Percentiles rank a stretch among this genome's conserved stretches.
These are phyloP conservation scores for Trifolium subterraneum DNA, from an alignment of 306 rosid genomes.

Conservation along the genomic window DNA sequence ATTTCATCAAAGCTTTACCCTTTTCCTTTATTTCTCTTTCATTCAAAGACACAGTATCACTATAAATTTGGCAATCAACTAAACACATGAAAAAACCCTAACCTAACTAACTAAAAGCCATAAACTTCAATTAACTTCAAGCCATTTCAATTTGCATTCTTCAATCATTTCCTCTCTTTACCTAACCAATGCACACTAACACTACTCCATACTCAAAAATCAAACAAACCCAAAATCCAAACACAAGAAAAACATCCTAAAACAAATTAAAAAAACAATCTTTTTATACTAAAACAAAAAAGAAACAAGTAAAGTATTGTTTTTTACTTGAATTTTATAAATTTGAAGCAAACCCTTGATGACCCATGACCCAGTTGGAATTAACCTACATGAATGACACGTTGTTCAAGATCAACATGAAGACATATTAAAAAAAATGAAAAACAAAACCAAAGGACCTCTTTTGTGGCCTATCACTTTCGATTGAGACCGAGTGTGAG, in stretches of 20 bases:
- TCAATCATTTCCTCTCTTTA: slow-evolving; percentile 42
- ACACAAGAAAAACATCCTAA: slow-evolving; percentile 40
- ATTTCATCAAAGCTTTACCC: slow-evolving; percentile 68
- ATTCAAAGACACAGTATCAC: slow-evolving; percentile 36
- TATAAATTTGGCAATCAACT: slow-evolving; percentile 42
- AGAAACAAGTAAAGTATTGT: slow-evolving; percentile 18
- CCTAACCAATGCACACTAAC: slow-evolving; percentile 46
- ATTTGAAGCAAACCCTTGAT: slow-evolving; percentile 37
- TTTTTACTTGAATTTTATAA: not conserved
- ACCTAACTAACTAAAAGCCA: slow-evolving; percentile 47
- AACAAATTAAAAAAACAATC: slow-evolving; percentile 31
- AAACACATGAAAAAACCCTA: slow-evolving; percentile 39
- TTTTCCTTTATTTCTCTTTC: slow-evolving; percentile 40
- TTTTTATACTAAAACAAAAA: not conserved
- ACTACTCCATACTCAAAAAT: slow-evolving; percentile 35
- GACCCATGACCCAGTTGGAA: slow-evolving; percentile 50
- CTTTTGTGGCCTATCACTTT: slow-evolving; percentile 67
- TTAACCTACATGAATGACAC: slow-evolving; percentile 46
- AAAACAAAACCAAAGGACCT: slow-evolving; percentile 43
- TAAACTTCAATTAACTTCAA: slow-evolving; percentile 46
- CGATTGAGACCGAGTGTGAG: slow-evolving; percentile 62
- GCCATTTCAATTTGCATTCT: slow-evolving; percentile 53
- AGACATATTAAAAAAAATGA: slow-evolving; percentile 22
- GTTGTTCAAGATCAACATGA: slow-evolving; percentile 64
- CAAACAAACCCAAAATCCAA: slow-evolving; percentile 45